Percentiles rank a stretch among this genome's conserved stretches.
Conservation (phyloP, 306 rosid genomes). For the Vicia faba region DNA sequence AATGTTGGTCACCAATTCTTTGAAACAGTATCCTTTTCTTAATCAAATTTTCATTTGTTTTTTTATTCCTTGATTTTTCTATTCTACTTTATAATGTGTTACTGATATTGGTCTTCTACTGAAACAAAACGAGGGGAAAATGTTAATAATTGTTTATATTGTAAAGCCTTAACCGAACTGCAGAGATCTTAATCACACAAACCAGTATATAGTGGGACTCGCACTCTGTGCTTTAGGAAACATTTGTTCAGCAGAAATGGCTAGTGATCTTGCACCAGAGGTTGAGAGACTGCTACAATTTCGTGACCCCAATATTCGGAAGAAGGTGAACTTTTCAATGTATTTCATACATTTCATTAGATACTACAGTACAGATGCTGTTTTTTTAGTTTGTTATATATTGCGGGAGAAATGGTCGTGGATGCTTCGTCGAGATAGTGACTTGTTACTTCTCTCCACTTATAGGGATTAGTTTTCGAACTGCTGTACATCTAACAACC, state of each 20-base stretch:
- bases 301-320: constrained; percentile 97
- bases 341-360: constrained; percentile 15
- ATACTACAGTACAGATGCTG: neutral
- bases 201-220: constrained; percentile 98
- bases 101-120: constrained; percentile 31
- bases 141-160: constrained; percentile 34
- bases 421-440: constrained; percentile 17
- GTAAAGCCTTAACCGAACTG: constrained; percentile 61
- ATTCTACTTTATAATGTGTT: constrained; percentile 23
- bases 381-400: constrained; percentile 18
- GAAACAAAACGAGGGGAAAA: constrained; percentile 34
- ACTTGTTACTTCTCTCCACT: constrained; percentile 19
- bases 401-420: constrained; percentile 12
- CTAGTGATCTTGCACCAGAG: constrained; percentile 99
- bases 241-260: constrained; percentile 99
- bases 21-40: constrained; percentile 92
- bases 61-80: constrained; percentile 14
- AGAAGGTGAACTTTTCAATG: constrained; percentile 66
- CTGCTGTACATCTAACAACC: neutral
- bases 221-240: constrained; percentile 99
- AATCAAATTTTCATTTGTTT: constrained; percentile 32
- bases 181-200: constrained; percentile 97
- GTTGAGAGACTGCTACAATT: constrained; percentile 96
- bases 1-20: constrained; percentile 96
- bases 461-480: constrained; percentile 14